Conservation (phyloP, 1,284 basidiomycete species). For the Sporisorium graminicola region DNA sequence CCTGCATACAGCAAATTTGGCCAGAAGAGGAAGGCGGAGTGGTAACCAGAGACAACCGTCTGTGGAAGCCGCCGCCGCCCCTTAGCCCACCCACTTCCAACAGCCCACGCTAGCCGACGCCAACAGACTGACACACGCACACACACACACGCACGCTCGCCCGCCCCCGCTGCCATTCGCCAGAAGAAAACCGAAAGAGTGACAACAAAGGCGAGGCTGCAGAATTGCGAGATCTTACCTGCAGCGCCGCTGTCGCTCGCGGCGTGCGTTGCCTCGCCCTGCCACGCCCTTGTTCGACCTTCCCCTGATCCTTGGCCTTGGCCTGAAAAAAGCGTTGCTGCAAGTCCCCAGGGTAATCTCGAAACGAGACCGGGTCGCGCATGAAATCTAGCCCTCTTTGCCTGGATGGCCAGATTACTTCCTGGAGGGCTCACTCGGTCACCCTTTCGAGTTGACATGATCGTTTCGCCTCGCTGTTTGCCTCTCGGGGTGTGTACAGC, state of each 20-base stretch:
- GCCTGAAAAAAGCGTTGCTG: neutral
- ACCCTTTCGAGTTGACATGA: neutral
- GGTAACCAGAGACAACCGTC: neutral
- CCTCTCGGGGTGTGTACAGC: neutral
- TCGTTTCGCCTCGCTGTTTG: too few species aligned
- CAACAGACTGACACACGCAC: neutral
- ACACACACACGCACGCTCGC: too few species aligned
- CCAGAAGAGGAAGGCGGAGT: neutral
- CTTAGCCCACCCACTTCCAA: neutral
- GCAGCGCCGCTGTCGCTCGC: too few species aligned
- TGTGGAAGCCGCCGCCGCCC: neutral
- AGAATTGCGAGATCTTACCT: neutral
- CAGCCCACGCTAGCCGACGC: neutral
- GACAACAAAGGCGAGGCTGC: constrained; percentile 1
- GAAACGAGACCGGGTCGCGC: neutral
- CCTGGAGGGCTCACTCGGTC: neutral
- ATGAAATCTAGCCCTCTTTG: neutral
- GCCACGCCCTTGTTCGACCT: neutral
- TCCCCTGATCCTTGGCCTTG: neutral
- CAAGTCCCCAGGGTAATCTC: neutral
- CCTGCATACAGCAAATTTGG: neutral
- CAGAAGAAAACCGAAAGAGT: neutral
- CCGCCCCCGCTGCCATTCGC: too few species aligned
- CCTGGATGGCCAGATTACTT: neutral
- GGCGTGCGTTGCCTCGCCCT: too few species aligned